Evolutionary conservation across 805 yeast species (phyloP), one percentile per base, ranked within the genome.

Genomic region (Yamadazyma laniorum): DNA sequence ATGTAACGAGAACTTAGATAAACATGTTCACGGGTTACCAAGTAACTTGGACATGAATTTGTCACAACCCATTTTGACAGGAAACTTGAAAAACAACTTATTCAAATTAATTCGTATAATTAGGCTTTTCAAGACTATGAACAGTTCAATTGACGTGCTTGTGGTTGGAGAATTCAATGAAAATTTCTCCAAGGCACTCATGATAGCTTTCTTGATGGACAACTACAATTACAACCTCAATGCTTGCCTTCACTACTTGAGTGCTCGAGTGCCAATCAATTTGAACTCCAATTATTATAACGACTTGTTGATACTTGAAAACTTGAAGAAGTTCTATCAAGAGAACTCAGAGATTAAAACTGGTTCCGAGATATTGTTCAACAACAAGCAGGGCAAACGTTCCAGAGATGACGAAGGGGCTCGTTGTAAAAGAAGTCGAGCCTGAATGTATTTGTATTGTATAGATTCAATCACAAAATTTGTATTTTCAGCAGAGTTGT

Each of bases 151-250:
- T 18, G 61, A 58, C 37, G 55, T 65, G 5, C 49, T 66, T 35
- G 43, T 67, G 29, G 50, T 66, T n/a, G 50, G 50, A 8, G 47
- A 43, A 6, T 32, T 29, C 18, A 50, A 66, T n/a, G 63, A 57
- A 25, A 51, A 53, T 23, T 40, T 58, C 16, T 55, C 69, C 18
- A 63, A 64, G 3, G 61, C 64, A 9, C 48, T 67, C 35, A 45
- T 60, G 5, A 55, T 63, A 16, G 60, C 67, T 30, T 63, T 61
- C 38, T 52, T 66, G 43, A 67, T 67, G 72, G 74, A 67, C 47
- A 50, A 46, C 36, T 67, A 67, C 45, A 55, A 55, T 39, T 63
- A 56, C 40, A 61, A 67, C 42, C 51, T 64, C 22, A 52, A 48
- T 18, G 53, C 62, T 7, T 51, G 67, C 34, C 53, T 56, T 39